Evolutionary conservation across 257 asterid genomes (phyloP), one percentile per base, ranked within the genome.

Genomic region (Rauvolfia tetraphylla): DNA sequence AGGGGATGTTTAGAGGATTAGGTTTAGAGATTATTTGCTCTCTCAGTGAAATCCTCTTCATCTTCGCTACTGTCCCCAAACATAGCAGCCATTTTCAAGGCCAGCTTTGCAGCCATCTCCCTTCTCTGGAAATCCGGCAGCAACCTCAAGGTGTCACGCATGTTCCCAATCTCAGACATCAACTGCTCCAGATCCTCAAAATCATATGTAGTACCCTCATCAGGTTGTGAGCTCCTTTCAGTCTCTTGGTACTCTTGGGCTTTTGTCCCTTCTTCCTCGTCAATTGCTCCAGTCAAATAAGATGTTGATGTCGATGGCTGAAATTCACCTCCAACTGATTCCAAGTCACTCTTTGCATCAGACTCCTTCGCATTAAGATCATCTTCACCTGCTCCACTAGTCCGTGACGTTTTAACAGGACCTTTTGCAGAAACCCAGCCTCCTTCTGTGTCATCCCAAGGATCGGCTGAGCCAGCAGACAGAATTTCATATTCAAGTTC

Each of bases 51-150:
- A 70, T 74, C 88, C 85, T 79, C 90, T 77, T 91, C 98, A 70
- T 87, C 95, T 58, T 84, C 97, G 72, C 97, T 95, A 51, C 88
- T 72, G 68, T 90, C 96, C 48, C 91, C 98, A 86, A 95, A 92
- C 99, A 95, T 92, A 1, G 87, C 59, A 59, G 98, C 98, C 97
- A 94, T 95, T 84, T 89, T 95, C 97, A 89, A 86, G 57, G 99
- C 98, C 73, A 95, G 79, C 70, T 93, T 93, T 42, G 95, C 99
- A 74, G 98, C 98, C 93, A 91, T 91, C 79, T 95, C 99, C 86
- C 97, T 85, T 86, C 98, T 90, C 85, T 93, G 98, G 79, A 91
- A 95, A 84, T 95, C 98, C 3, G 99, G 98, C 88, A 95, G 83
- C 86, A 93, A 82, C 76, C 98, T 90, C 78, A 91, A 85, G 72